Conservation (phyloP, 257 asterid genomes). For the Primulina tabacum region DNA sequence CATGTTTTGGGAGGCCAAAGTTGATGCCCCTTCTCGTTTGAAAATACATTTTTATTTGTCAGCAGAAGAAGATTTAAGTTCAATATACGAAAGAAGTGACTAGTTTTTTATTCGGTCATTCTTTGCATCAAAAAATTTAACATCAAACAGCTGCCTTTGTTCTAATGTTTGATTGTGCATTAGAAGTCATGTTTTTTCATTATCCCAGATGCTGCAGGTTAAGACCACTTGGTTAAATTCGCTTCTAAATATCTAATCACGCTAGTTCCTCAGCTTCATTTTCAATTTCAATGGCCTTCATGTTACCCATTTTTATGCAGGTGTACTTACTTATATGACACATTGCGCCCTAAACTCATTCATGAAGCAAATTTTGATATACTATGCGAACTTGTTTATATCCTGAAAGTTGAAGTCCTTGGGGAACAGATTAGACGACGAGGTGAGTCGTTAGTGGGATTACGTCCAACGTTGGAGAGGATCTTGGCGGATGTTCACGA, state of each 20-base stretch:
- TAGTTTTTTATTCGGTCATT: not conserved
- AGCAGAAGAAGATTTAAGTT: slow-evolving; percentile 1
- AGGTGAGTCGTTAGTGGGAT: slow-evolving; percentile 84
- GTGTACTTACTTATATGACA: slow-evolving; percentile 92
- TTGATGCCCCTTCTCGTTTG: slow-evolving; percentile 1
- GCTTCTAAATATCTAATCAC: not conserved
- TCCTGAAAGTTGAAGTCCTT: slow-evolving; percentile 90
- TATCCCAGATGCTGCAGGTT: not conserved
- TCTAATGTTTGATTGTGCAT: slow-evolving; percentile 15
- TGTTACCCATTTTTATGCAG: slow-evolving; percentile 39
- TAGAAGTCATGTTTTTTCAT: slow-evolving; percentile 12
- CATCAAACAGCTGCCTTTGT: slow-evolving; percentile 3
- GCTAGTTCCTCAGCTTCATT: slow-evolving; percentile 19
- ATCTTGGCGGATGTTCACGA: slow-evolving; percentile 95
- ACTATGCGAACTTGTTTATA: slow-evolving; percentile 93
- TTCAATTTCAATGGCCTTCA: slow-evolving; percentile 24
- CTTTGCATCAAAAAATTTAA: slow-evolving; percentile 8
- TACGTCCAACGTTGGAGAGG: slow-evolving; percentile 89
- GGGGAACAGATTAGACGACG: slow-evolving; percentile 88
- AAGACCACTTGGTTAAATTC: slow-evolving; percentile 1
- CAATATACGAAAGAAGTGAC: not conserved
- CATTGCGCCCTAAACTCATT: slow-evolving; percentile 87
- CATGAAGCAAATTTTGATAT: slow-evolving; percentile 95
- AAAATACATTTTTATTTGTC: not conserved
- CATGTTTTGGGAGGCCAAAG: slow-evolving; percentile 7